These are phyloP conservation scores for Cyclotella cryptica DNA, from an alignment of 108 stramenopile genomes.

Conservation along the genomic window DNA sequence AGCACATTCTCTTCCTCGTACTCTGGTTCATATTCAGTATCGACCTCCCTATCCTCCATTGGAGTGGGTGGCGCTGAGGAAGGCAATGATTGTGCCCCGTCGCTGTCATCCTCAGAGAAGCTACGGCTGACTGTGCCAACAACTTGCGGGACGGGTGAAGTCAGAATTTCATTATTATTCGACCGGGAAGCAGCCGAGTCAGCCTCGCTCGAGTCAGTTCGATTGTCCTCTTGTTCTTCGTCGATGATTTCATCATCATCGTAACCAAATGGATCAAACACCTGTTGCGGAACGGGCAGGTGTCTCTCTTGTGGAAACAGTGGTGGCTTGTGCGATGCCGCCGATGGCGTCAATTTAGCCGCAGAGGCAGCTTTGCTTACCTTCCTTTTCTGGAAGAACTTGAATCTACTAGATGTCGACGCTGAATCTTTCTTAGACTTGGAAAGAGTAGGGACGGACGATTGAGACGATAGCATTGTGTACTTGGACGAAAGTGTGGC, in stretches of 20 bases:
- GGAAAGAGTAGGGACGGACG: conserved; percentile 41
- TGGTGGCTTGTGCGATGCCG: conserved; percentile 19
- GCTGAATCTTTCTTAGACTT: conserved; percentile 46
- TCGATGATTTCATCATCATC: conserved; percentile 17
- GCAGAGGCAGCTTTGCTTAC: conserved; percentile 6
- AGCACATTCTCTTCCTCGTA: conserved; percentile 18
- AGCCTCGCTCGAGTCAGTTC: background rate
- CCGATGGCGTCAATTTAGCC: background rate
- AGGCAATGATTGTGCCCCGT: conserved; percentile 27
- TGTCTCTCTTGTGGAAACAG: conserved; percentile 21
- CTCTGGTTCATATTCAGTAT: background rate
- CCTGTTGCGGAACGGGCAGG: conserved; percentile 13
- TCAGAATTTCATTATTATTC: conserved; percentile 14
- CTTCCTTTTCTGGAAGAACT: conserved; percentile 43
- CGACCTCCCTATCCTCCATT: conserved; percentile 10
- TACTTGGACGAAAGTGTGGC: conserved; percentile 39
- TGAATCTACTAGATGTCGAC: conserved; percentile 33
- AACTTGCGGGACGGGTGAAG: conserved; percentile 8
- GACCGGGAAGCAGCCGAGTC: conserved; percentile 18
- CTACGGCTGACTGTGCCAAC: conserved; percentile 24
- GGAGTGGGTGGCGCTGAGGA: background rate
- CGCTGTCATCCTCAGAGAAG: conserved; percentile 44
- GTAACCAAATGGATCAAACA: conserved; percentile 52
- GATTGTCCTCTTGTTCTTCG: conserved; percentile 5
- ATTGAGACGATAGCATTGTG: conserved; percentile 26